A percentile compares a stretch with the other conserved stretches of the same genome.
These are phyloP conservation scores for Thyridium curvatum DNA, from an alignment of 2,329 filamentous ascomycete species.

Conservation along the genomic window DNA sequence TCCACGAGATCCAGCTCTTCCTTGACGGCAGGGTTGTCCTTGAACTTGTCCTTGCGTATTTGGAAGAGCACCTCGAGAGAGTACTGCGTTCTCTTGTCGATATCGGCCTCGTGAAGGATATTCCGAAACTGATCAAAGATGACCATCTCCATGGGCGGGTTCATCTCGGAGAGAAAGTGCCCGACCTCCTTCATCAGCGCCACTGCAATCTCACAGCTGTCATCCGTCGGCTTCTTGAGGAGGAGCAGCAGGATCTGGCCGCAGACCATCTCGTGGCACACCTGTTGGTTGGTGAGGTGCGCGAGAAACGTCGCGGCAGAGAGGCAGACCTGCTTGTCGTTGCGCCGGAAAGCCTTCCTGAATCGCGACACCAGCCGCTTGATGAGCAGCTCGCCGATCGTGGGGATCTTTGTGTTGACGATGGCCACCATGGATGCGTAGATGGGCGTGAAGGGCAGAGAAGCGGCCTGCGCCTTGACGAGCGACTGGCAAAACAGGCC, in stretches of 20 bases:
- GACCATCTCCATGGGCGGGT: slow-evolving; percentile 74
- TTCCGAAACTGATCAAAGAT: slow-evolving; percentile 95
- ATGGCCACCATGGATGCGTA: slow-evolving; percentile 95
- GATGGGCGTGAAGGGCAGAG: slow-evolving; percentile 91
- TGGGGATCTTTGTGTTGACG: slow-evolving; percentile 94
- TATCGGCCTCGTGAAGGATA: slow-evolving; percentile 92
- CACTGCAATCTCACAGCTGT: slow-evolving; percentile 96
- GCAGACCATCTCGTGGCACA: slow-evolving; percentile 87
- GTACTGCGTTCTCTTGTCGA: slow-evolving; percentile 97
- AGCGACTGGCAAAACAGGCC: slow-evolving; percentile 93
- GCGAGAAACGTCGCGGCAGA: slow-evolving; percentile 92
- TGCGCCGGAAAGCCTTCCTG: slow-evolving; percentile 89
- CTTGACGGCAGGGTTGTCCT: slow-evolving; percentile 84
- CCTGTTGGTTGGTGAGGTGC: slow-evolving; percentile 92
- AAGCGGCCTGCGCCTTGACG: slow-evolving; percentile 97
- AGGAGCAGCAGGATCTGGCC: slow-evolving; percentile 90
- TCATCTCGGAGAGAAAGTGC: slow-evolving; percentile 94
- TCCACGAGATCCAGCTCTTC: slow-evolving; percentile 94
- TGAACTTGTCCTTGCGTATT: slow-evolving; percentile 92
- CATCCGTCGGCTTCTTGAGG: slow-evolving; percentile 91
- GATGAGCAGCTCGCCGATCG: slow-evolving; percentile 86
- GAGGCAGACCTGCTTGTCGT: slow-evolving; percentile 93
- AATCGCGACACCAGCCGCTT: slow-evolving; percentile 86
- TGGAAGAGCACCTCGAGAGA: slow-evolving; percentile 99
- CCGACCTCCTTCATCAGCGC: slow-evolving; percentile 89